These are phyloP conservation scores for Fragilaria radians DNA, from an alignment of 108 stramenopile genomes.

Conservation along the genomic window DNA sequence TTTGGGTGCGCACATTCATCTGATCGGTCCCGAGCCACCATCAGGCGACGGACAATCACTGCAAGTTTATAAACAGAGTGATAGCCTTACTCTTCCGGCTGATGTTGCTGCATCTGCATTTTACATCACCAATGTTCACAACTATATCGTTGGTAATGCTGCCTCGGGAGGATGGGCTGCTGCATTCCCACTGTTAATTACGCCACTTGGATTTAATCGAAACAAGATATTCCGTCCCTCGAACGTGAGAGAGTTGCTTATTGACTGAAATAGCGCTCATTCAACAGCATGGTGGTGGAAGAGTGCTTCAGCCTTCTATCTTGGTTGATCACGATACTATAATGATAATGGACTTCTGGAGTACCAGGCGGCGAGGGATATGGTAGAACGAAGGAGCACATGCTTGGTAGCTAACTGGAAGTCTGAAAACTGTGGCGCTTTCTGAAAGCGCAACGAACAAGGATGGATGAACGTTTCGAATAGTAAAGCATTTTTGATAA, in stretches of 20 bases:
- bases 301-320: conserved; percentile 29
- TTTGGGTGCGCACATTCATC: conserved; percentile 45
- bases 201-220: conserved; percentile 11
- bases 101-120: conserved; percentile 33
- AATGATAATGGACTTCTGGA: conserved; percentile 12
- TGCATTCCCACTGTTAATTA: conserved; percentile 20
- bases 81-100: conserved; percentile 21
- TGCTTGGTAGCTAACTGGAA: conserved; percentile 15
- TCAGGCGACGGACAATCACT: conserved; percentile 14
- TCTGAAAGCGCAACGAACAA: neutral
- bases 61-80: conserved; percentile 5
- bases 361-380: conserved; percentile 26
- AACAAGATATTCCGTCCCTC: conserved; percentile 9
- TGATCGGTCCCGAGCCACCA: conserved; percentile 13
- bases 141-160: conserved; percentile 38
- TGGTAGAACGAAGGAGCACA: neutral
- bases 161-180: conserved; percentile 42
- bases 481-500: conserved; percentile 16
- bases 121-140: conserved; percentile 41
- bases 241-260: conserved; percentile 4
- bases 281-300: conserved; percentile 29
- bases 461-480: conserved; percentile 12
- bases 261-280: conserved; percentile 33
- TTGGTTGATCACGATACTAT: conserved; percentile 32
- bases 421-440: neutral